Percentiles rank a stretch among this genome's conserved stretches.
phyloP scores from a whole-genome alignment of 108 stramenopile genomes.

The Nitzschia sp. region DNA sequence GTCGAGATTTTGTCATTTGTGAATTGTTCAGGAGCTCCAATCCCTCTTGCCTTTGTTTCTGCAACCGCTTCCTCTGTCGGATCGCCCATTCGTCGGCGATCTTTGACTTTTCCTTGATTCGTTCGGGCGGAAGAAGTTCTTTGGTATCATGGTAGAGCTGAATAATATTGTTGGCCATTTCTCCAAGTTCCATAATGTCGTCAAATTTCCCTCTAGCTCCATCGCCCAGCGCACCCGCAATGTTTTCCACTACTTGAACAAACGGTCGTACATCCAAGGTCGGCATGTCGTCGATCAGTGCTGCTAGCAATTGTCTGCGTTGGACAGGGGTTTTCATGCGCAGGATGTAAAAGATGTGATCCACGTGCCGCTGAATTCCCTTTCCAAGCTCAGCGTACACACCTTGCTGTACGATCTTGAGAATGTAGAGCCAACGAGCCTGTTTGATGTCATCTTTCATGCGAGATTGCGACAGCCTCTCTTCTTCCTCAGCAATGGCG shows the following conservation, averaged over 20 bases:
- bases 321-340: constrained; percentile 79
- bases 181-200: constrained; percentile 46
- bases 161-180: constrained; percentile 82
- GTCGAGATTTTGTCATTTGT: neutral
- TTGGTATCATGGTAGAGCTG: constrained; percentile 76
- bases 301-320: constrained; percentile 55
- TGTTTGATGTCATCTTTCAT: constrained; percentile 81
- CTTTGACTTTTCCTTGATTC: constrained; percentile 64
- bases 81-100: constrained; percentile 89
- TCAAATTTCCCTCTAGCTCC: constrained; percentile 76
- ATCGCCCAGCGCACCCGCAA: constrained; percentile 76
- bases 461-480: constrained; percentile 63
- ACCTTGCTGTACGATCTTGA: constrained; percentile 86
- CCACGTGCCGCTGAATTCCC: constrained; percentile 74
- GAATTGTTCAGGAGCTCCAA: constrained; percentile 24
- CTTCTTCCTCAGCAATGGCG: constrained; percentile 88
- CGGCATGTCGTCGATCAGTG: constrained; percentile 83
- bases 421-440: constrained; percentile 83
- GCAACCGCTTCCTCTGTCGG: constrained; percentile 53
- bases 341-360: constrained; percentile 78
- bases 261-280: constrained; percentile 88
- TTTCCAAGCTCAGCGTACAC: constrained; percentile 76
- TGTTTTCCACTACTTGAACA: constrained; percentile 84
- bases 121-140: constrained; percentile 81
- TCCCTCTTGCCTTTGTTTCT: constrained; percentile 62